Percentiles rank a stretch among this genome's conserved stretches.
These are phyloP conservation scores for Kazachstania taianensis DNA, from an alignment of 805 yeast genomes.

Conservation along the genomic window DNA sequence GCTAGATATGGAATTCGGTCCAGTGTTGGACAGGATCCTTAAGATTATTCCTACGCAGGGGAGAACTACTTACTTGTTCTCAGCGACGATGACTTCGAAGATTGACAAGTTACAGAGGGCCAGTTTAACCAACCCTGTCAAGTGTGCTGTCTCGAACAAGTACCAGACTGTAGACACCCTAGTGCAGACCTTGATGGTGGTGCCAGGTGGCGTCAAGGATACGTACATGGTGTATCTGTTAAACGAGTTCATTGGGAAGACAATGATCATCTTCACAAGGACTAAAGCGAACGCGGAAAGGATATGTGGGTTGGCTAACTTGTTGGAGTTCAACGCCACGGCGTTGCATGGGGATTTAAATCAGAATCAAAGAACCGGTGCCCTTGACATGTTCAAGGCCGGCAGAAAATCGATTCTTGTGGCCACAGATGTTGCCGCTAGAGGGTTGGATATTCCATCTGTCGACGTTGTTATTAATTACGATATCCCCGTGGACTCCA, in stretches of 20 bases:
- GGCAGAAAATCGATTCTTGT: constrained; percentile 60
- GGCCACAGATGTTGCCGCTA: constrained; percentile 83
- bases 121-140: constrained; percentile 76
- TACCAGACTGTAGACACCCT: constrained; percentile 93
- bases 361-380: constrained; percentile 76
- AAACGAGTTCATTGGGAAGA: constrained; percentile 76
- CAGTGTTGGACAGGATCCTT: constrained; percentile 78
- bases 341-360: constrained; percentile 91
- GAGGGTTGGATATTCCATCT: constrained; percentile 77
- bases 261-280: constrained; percentile 81
- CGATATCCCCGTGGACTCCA: constrained; percentile 77
- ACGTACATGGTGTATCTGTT: constrained; percentile 74
- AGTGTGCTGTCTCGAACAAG: constrained; percentile 80
- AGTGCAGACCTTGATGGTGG: constrained; percentile 78
- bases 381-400: constrained; percentile 67
- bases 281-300: constrained; percentile 94
- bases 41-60: constrained; percentile 72
- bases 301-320: constrained; percentile 68
- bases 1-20: constrained; percentile 93
- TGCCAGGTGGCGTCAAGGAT: constrained; percentile 87
- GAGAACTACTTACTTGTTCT: constrained; percentile 75
- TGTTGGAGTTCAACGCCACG: constrained; percentile 77
- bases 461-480: constrained; percentile 71
- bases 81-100: constrained; percentile 96
- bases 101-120: constrained; percentile 93